phyloP scores from a whole-genome alignment of 148 eudicot genomes.

The Arctostaphylos glauca region DNA sequence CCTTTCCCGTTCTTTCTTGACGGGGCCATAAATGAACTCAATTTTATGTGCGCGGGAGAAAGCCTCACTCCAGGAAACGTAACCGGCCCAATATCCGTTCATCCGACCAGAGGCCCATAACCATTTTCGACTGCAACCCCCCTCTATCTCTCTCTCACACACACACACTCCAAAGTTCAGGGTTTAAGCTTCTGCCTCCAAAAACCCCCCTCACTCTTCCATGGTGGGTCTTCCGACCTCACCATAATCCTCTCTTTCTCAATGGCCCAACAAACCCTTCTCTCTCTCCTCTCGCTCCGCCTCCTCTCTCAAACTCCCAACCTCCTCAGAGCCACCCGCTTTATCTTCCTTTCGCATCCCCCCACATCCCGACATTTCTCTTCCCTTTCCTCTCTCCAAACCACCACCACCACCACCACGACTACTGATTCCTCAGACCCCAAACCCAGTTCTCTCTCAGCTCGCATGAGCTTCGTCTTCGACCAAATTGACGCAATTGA shows the following conservation, averaged over 20 bases:
- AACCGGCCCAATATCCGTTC: no score
- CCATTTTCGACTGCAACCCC: no score
- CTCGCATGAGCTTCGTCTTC: slow-evolving; percentile 89
- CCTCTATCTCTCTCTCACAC: not conserved
- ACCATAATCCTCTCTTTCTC: slow-evolving; percentile 1
- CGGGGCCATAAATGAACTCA: no score
- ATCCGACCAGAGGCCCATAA: no score
- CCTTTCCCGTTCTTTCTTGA: no score
- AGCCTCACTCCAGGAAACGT: no score
- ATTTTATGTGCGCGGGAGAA: no score
- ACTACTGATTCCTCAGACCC: slow-evolving; percentile 21
- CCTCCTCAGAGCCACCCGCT: no score
- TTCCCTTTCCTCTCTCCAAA: slow-evolving; percentile 19
- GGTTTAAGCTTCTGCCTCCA: not conserved
- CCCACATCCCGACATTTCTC: slow-evolving; percentile 21
- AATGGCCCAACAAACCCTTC: slow-evolving; percentile 18
- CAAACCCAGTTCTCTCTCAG: slow-evolving; percentile 61
- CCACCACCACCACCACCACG: slow-evolving; percentile 1
- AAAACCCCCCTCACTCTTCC: not conserved
- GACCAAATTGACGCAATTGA: slow-evolving; percentile 91
- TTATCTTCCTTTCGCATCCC: slow-evolving; percentile 20
- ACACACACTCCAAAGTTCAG: no score
- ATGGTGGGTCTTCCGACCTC: not conserved
- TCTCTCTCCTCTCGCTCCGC: slow-evolving; percentile 27
- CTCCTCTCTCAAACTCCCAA: no score